Percentiles rank a stretch among this genome's conserved stretches.
phyloP scores from a whole-genome alignment of 495 filamentous ascomycete genomes.

The Tetracladium marchalianum region DNA sequence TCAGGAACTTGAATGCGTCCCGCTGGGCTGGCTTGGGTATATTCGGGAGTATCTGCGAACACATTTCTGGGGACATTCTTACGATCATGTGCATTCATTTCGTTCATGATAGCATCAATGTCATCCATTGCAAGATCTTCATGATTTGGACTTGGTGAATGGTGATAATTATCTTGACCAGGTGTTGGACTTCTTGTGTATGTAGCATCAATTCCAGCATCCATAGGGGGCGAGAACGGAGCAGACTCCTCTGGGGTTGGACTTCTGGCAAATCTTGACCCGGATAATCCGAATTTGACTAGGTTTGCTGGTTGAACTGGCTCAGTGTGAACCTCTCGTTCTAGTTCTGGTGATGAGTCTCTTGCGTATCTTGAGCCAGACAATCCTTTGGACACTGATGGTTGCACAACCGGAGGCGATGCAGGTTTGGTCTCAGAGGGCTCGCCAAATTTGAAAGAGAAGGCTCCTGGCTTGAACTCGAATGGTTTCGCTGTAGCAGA shows the following conservation, averaged over 20 bases:
- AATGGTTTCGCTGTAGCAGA: slow-evolving; percentile 63
- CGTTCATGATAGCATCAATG: slow-evolving; percentile 78
- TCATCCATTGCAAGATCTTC: slow-evolving; percentile 40
- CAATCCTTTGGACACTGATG: slow-evolving; percentile 24
- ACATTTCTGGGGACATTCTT: neutral
- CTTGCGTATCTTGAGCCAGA: slow-evolving; percentile 31
- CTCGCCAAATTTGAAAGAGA: slow-evolving; percentile 26
- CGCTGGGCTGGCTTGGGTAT: slow-evolving; percentile 30
- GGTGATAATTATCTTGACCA: neutral
- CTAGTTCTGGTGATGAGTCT: slow-evolving; percentile 26
- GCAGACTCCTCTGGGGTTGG: slow-evolving; percentile 19
- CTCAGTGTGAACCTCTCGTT: slow-evolving; percentile 13
- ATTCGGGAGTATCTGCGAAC: slow-evolving; percentile 1
- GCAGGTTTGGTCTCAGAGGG: slow-evolving; percentile 13
- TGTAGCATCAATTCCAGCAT: too few species aligned
- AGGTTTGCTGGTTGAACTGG: slow-evolving; percentile 20
- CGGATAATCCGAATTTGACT: slow-evolving; percentile 21
- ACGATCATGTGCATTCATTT: slow-evolving; percentile 58
- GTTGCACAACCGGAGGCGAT: slow-evolving; percentile 14
- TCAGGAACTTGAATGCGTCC: slow-evolving; percentile 25
- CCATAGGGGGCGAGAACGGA: too few species aligned
- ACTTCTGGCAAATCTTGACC: slow-evolving; percentile 31
- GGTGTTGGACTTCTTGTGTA: neutral
- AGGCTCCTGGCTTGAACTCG: slow-evolving; percentile 40
- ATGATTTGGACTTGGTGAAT: too few species aligned